phyloP scores from a whole-genome alignment of 495 filamentous ascomycete species.

The Pyrenula aspistea region DNA sequence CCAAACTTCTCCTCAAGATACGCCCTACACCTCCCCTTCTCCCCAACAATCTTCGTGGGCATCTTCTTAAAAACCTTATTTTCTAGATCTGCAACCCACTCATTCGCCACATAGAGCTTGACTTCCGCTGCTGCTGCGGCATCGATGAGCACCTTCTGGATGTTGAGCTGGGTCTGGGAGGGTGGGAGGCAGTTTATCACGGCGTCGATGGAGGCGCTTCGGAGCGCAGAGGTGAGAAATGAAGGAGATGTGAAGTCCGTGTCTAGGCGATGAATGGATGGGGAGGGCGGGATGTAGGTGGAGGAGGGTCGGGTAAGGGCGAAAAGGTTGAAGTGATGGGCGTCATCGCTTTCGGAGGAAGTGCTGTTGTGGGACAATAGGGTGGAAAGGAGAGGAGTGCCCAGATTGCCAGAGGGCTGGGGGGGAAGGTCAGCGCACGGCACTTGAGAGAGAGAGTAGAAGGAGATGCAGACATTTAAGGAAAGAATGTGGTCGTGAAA shows the following conservation, averaged over 20 bases:
- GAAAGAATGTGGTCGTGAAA: too few relatives aligned
- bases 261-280: not conserved
- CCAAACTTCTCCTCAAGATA: not conserved
- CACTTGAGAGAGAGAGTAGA: too few relatives aligned
- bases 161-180: not conserved
- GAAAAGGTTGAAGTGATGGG: not conserved
- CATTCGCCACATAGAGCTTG: not conserved
- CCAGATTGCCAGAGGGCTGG: not conserved
- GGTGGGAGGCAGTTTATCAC: not conserved
- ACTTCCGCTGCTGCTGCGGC: not conserved
- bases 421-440: too few relatives aligned
- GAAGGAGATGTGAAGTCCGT: not conserved
- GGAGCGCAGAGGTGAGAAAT: not conserved
- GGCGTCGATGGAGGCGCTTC: not conserved
- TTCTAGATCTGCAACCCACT: not conserved
- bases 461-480: too few relatives aligned
- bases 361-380: too few relatives aligned
- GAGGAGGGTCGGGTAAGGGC: not conserved
- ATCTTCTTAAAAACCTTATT: not conserved
- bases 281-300: not conserved
- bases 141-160: not conserved
- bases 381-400: not conserved
- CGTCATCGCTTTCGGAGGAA: too few relatives aligned
- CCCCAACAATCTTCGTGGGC: not conserved
- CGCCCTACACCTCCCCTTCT: not conserved